phyloP scores from a whole-genome alignment of 176 grass and related monocot genomes.

The Echinochloa phyllopogon region DNA sequence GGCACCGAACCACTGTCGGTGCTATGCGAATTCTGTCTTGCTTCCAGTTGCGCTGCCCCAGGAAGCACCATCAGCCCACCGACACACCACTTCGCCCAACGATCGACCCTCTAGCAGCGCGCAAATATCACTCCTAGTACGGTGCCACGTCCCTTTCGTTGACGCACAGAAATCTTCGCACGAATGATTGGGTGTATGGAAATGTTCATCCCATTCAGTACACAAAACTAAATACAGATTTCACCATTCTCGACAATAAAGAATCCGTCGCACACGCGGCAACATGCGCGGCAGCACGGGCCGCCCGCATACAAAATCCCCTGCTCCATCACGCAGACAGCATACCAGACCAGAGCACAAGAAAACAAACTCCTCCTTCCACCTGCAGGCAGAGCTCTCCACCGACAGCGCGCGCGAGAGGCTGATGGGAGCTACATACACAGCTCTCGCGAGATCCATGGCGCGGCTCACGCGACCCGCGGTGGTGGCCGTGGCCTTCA shows the following conservation, averaged over 20 bases:
- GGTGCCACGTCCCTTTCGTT: background rate
- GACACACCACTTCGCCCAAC: background rate
- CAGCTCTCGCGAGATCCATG: constrained; percentile 19
- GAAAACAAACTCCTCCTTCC: background rate
- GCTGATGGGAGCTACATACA: background rate
- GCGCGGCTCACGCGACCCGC: background rate
- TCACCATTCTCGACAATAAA: background rate
- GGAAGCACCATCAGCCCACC: no score
- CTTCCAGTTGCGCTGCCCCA: no score
- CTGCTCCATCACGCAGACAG: background rate
- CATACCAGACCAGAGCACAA: background rate
- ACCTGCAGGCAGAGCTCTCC: background rate
- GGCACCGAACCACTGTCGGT: no score
- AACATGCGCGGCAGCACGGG: background rate
- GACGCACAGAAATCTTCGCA: background rate
- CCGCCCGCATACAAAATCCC: background rate
- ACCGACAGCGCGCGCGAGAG: background rate
- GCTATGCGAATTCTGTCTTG: no score
- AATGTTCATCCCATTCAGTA: no score
- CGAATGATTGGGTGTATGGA: no score
- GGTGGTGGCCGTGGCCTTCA: background rate
- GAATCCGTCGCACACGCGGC: background rate
- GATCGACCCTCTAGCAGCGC: no score
- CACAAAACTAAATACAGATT: no score
- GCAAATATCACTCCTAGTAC: background rate